These are phyloP conservation scores for Aspergillus versicolor DNA, from an alignment of 2,329 filamentous ascomycete species.

Conservation along the genomic window DNA sequence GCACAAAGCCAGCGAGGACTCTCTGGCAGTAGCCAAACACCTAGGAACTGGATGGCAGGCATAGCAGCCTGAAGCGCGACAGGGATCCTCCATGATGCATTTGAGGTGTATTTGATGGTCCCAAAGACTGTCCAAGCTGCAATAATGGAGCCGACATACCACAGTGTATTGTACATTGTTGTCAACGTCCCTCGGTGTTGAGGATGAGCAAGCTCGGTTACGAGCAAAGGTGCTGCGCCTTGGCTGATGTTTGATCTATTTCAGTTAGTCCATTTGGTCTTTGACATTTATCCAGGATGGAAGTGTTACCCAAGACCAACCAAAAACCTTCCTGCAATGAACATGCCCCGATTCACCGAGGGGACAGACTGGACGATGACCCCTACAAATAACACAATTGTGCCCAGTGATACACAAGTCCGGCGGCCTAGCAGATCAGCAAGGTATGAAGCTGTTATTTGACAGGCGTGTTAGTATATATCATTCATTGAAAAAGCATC, in stretches of 20 bases:
- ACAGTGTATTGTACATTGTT: slow-evolving; percentile 19
- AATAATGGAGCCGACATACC: slow-evolving; percentile 49
- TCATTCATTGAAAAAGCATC: neutral
- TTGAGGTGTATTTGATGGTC: slow-evolving; percentile 35
- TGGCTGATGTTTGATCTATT: slow-evolving; percentile 12
- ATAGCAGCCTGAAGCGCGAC: slow-evolving; percentile 61
- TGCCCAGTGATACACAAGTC: slow-evolving; percentile 14
- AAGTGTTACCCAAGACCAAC: slow-evolving; percentile 25
- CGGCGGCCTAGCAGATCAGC: slow-evolving; percentile 19
- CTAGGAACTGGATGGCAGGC: slow-evolving; percentile 52
- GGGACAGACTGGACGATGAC: slow-evolving; percentile 17
- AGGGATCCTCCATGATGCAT: slow-evolving; percentile 49
- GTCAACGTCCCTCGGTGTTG: slow-evolving; percentile 29
- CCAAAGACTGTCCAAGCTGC: slow-evolving; percentile 28
- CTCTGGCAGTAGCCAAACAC: slow-evolving; percentile 65
- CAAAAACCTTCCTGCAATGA: slow-evolving; percentile 28
- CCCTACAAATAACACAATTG: slow-evolving; percentile 19
- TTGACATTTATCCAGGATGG: too few relatives aligned
- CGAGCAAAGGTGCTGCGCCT: slow-evolving; percentile 26
- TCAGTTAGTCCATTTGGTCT: neutral
- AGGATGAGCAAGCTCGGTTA: slow-evolving; percentile 28
- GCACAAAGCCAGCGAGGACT: slow-evolving; percentile 54
- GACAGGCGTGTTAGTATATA: neutral
- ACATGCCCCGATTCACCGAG: slow-evolving; percentile 26
- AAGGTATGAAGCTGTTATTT: slow-evolving; percentile 18